Evolutionary conservation across 495 filamentous ascomycete species (phyloP).

Genomic region (Parathielavia hyrcaniae): DNA sequence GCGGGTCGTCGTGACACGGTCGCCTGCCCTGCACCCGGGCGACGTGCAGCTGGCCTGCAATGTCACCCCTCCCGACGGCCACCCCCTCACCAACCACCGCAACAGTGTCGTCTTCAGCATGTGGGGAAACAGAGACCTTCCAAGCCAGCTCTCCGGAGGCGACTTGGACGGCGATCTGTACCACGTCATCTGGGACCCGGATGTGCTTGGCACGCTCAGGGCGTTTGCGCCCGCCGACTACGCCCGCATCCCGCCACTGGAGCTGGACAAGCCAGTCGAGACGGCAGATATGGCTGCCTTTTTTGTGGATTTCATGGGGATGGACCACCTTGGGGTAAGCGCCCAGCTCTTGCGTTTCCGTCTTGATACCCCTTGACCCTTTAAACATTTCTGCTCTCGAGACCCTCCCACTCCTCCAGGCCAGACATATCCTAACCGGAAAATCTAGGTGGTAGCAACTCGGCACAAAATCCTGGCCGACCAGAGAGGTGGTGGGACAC

Average conservation of each 20-base stretch:
- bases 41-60: conserved; percentile 62
- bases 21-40: conserved; percentile 71
- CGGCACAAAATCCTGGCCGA: conserved; percentile 66
- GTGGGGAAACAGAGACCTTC: conserved; percentile 62
- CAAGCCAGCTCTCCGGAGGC: conserved; percentile 69
- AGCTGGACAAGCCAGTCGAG: conserved; percentile 51
- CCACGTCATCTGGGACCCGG: conserved; percentile 62
- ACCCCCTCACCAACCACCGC: conserved; percentile 51
- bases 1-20: conserved; percentile 55
- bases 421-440: no score
- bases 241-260: conserved; percentile 45
- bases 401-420: no score
- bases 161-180: conserved; percentile 80
- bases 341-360: no score
- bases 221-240: conserved; percentile 60
- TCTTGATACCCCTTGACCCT: no score
- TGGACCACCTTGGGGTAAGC: conserved; percentile 61
- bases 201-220: conserved; percentile 32
- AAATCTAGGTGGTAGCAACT: conserved; percentile 41
- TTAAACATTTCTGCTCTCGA: no score
- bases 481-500: conserved; percentile 48
- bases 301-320: conserved; percentile 74
- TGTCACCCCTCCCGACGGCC: conserved; percentile 47
- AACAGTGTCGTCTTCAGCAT: conserved; percentile 78
- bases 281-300: conserved; percentile 64